A percentile compares a stretch with the other conserved stretches of the same genome.
Evolutionary conservation across 768 basidiomycete genomes (phyloP).

Genomic region (Rubroboletus pulcherrimus): DNA sequence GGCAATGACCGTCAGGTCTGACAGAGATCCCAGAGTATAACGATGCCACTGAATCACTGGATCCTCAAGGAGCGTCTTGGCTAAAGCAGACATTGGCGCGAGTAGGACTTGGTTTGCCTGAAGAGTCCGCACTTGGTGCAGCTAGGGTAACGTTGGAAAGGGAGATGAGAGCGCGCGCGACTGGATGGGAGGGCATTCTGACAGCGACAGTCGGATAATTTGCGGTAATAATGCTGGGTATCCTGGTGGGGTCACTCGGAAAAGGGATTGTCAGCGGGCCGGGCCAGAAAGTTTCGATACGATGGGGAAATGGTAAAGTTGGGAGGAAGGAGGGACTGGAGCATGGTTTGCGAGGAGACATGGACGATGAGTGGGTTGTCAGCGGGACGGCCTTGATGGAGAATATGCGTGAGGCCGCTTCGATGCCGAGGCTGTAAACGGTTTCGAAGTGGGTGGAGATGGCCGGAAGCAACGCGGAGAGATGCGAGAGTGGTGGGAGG

Average conservation of each 20-base stretch:
- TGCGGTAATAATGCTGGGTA: conserved; percentile 79
- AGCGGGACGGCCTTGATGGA: conserved; percentile 81
- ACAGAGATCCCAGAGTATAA: conserved; percentile 47
- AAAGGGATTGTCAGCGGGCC: conserved; percentile 92
- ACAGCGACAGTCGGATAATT: conserved; percentile 79
- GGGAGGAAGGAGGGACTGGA: conserved; percentile 66
- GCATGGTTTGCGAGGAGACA: conserved; percentile 83
- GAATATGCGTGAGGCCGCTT: conserved; percentile 75
- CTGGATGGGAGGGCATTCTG: conserved; percentile 91
- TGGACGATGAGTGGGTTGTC: conserved; percentile 99
- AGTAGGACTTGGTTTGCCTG: conserved; percentile 93
- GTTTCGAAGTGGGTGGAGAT: conserved; percentile 65
- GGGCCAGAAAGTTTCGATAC: conserved; percentile 88
- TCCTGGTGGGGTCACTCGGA: conserved; percentile 56
- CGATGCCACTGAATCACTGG: conserved; percentile 51
- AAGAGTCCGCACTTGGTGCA: conserved; percentile 93
- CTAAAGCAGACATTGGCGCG: conserved; percentile 55
- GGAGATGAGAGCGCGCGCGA: conserved; percentile 86
- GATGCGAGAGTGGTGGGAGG: conserved; percentile 51
- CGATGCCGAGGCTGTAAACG: conserved; percentile 92
- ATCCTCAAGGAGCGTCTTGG: conserved; percentile 24
- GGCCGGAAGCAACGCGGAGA: conserved; percentile 52
- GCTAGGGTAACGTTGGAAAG: conserved; percentile 72
- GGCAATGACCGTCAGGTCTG: conserved; percentile 66
- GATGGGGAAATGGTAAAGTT: conserved; percentile 55